Base-by-base conservation (phyloP, 2,329 filamentous ascomycete species). In the Phoma sp. region DNA sequence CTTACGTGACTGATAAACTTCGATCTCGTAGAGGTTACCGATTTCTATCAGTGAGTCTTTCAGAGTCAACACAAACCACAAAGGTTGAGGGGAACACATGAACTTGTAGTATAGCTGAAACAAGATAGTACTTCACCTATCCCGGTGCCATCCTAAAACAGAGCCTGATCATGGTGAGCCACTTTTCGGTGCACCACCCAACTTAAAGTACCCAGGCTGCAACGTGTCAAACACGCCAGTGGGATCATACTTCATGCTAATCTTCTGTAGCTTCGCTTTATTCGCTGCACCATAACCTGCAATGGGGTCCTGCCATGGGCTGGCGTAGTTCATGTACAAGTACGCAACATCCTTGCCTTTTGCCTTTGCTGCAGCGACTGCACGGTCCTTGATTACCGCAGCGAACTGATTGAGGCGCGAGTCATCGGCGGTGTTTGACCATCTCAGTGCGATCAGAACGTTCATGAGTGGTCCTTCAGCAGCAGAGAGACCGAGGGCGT, bases 261-360 rank as follows among this genome's bases (percentile, higher is more conserved):
- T 51, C 1, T 38, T 17, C 39, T 56, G 50, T 42, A 69, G n/a
- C 12, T 51, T 65, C 25, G 62, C 56, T 34, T 69, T 49, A 42
- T 78, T 81, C 1, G 57, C 61, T 14, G 61, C 25, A 0, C 79
- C 78, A 55, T 81, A 82, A 10, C 76, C 68, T 10, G 64, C 61
- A 38, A 81, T 56, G 1, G 76, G 70, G 54, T 78, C 71, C 53
- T 81, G 77, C 53, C 66, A 76, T 46, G 71, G 67, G 42, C 71
- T 74, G 9, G 75, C 80, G 54, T 82, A 81, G 58, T 81, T 81
- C 74, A 80, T 77, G 62, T 81, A 81, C 23, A 79, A 43, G 47
- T 74, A 60, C 2, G 53, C 32, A 20, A 30, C 32, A 4, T 46
- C 23, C 21, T 57, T 58, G 25, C 53, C 60, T 10, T 32, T 32